These are phyloP conservation scores for Trametes hirsuta DNA, from an alignment of 1,284 basidiomycete species.

Conservation along the genomic window DNA sequence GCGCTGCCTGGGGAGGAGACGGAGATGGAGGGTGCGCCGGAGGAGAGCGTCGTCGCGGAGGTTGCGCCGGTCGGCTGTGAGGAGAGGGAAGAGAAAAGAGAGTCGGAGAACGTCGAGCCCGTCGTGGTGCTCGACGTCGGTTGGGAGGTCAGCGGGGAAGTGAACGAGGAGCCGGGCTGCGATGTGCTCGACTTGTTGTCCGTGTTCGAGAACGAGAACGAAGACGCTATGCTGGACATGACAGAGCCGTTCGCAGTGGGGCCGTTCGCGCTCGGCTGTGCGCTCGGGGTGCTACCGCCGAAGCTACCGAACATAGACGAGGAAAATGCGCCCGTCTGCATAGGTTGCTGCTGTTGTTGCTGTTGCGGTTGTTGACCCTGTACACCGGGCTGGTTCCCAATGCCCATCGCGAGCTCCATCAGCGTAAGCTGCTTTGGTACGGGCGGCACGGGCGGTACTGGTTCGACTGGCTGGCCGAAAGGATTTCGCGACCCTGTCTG, in stretches of 20 bases:
- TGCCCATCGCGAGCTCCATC: constrained; percentile 75
- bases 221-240: constrained; percentile 72
- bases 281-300: constrained; percentile 10
- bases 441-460: constrained; percentile 73
- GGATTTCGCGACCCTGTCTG: constrained; percentile 95
- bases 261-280: constrained; percentile 36
- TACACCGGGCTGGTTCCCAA: constrained; percentile 30
- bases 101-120: constrained; percentile 49
- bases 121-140: constrained; percentile 45
- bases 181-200: constrained; percentile 36
- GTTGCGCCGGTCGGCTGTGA: constrained; percentile 55
- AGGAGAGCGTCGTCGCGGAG: constrained; percentile 24
- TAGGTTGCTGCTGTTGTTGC: constrained; percentile 29
- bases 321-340: constrained; percentile 18
- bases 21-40: constrained; percentile 34
- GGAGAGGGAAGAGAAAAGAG: constrained; percentile 53
- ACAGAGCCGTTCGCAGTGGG: constrained; percentile 49
- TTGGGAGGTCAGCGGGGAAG: constrained; percentile 38
- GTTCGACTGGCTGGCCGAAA: constrained; percentile 78
- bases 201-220: constrained; percentile 53
- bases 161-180: constrained; percentile 22
- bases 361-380: constrained; percentile 31
- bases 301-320: constrained; percentile 18
- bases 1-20: constrained; percentile 27
- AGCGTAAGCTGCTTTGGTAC: constrained; percentile 79